Percentiles rank a stretch among this genome's conserved stretches.
Evolutionary conservation across 176 grass and related monocot genomes (phyloP).

Genomic region (Canna indica): DNA sequence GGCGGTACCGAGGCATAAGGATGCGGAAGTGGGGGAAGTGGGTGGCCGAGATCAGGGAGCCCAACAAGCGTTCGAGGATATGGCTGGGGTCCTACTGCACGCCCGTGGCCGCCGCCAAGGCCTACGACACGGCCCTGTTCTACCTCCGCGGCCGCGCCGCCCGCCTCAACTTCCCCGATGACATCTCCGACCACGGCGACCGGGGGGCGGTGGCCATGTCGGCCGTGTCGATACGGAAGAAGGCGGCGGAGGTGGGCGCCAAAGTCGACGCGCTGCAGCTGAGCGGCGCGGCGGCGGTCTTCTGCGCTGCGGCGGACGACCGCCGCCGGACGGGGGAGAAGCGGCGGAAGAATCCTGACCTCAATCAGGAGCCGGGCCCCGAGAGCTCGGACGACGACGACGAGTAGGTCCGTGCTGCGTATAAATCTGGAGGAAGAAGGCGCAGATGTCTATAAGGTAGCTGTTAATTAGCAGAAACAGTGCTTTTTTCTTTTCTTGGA

Average conservation of each 20-base stretch:
- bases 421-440: no score
- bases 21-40: constrained; percentile 99
- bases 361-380: constrained; percentile 63
- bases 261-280: constrained; percentile 79
- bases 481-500: no score
- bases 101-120: constrained; percentile 68
- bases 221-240: constrained; percentile 69
- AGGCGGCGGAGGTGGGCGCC: constrained; percentile 76
- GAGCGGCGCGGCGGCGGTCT: constrained; percentile 3
- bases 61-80: constrained; percentile 88
- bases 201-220: constrained; percentile 26
- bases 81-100: constrained; percentile 83
- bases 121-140: constrained; percentile 87
- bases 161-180: constrained; percentile 84
- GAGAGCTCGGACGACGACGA: constrained; percentile 52
- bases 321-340: constrained; percentile 11
- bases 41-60: constrained; percentile 96
- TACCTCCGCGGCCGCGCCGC: constrained; percentile 72
- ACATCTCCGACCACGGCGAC: constrained; percentile 31
- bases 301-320: constrained; percentile 1
- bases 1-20: constrained; percentile 64
- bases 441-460: no score
- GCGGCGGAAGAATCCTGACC: constrained; percentile 47
- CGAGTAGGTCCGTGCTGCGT: neutral
- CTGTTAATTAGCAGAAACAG: no score